Conservation (phyloP, 2,329 filamentous ascomycete species). For the Talaromyces sp. region DNA sequence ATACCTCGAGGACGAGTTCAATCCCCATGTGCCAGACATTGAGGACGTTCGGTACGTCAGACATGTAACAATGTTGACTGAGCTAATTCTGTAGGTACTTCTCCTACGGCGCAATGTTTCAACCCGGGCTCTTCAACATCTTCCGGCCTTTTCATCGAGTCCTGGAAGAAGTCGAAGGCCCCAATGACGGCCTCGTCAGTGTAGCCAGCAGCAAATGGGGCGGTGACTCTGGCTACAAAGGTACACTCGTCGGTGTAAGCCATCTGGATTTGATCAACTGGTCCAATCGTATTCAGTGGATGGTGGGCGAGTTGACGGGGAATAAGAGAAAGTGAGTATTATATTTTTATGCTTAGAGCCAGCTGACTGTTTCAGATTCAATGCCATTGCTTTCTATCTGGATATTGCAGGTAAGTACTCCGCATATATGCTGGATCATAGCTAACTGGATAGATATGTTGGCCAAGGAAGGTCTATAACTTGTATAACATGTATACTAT, state of each 20-base stretch:
- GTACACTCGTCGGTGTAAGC: slow-evolving; percentile 61
- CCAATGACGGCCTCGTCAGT: slow-evolving; percentile 62
- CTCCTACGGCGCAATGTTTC: slow-evolving; percentile 60
- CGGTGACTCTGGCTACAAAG: slow-evolving; percentile 53
- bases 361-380: slow-evolving; percentile 47
- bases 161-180: slow-evolving; percentile 52
- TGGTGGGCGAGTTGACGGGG: slow-evolving; percentile 55
- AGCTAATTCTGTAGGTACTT: slow-evolving; percentile 48
- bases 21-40: slow-evolving; percentile 56
- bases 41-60: slow-evolving; percentile 47
- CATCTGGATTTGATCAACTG: slow-evolving; percentile 66
- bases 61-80: slow-evolving; percentile 11
- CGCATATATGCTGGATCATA: neutral
- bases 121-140: slow-evolving; percentile 55
- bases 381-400: slow-evolving; percentile 62
- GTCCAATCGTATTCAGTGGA: slow-evolving; percentile 61
- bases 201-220: slow-evolving; percentile 61
- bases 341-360: neutral
- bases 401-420: slow-evolving; percentile 58
- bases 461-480: slow-evolving; percentile 59
- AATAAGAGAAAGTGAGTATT: slow-evolving; percentile 51
- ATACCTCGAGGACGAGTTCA: slow-evolving; percentile 59
- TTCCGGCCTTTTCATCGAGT: slow-evolving; percentile 58
- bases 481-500: slow-evolving; percentile 2
- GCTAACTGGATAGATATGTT: slow-evolving; percentile 55